These are phyloP conservation scores for Auriscalpium vulgare DNA, from an alignment of 768 basidiomycete genomes.

Conservation along the genomic window DNA sequence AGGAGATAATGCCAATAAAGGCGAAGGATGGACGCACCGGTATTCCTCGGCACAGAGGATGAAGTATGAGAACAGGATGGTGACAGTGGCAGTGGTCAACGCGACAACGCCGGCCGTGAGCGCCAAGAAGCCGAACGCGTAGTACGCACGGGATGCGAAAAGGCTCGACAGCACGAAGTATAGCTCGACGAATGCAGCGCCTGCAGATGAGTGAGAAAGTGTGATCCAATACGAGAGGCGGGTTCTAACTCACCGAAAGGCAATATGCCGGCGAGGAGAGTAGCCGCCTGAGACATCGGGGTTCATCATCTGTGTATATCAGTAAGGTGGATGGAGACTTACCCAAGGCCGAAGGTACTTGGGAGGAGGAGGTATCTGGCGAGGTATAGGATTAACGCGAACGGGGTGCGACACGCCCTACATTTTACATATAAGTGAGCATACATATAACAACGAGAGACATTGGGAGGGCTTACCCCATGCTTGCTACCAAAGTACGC, in stretches of 20 bases:
- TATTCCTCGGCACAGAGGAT: slow-evolving; percentile 92
- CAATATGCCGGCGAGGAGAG: slow-evolving; percentile 81
- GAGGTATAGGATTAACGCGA: slow-evolving; percentile 85
- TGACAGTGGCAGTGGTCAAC: slow-evolving; percentile 85
- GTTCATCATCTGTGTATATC: slow-evolving; percentile 2
- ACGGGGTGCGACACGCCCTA: slow-evolving; percentile 77
- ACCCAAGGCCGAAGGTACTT: slow-evolving; percentile 83
- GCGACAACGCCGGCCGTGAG: slow-evolving; percentile 77
- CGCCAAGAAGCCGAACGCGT: slow-evolving; percentile 93
- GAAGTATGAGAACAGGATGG: slow-evolving; percentile 87
- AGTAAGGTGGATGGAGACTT: slow-evolving; percentile 17
- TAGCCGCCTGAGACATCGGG: slow-evolving; percentile 39
- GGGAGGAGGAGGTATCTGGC: slow-evolving; percentile 88
- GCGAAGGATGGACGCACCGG: slow-evolving; percentile 38
- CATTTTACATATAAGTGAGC: slow-evolving; percentile 7
- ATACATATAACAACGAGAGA: neutral
- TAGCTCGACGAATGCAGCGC: slow-evolving; percentile 91
- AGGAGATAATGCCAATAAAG: neutral
- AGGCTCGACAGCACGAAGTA: slow-evolving; percentile 89
- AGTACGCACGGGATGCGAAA: slow-evolving; percentile 88
- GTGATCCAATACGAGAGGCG: neutral
- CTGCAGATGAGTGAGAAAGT: slow-evolving; percentile 27
- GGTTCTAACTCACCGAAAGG: slow-evolving; percentile 63
- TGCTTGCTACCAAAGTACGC: slow-evolving; percentile 82
- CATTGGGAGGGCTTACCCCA: slow-evolving; percentile 47